Evolutionary conservation across 768 basidiomycete species (phyloP), one percentile per base, ranked within the genome.

Genomic region (Tricholoma terreum): DNA sequence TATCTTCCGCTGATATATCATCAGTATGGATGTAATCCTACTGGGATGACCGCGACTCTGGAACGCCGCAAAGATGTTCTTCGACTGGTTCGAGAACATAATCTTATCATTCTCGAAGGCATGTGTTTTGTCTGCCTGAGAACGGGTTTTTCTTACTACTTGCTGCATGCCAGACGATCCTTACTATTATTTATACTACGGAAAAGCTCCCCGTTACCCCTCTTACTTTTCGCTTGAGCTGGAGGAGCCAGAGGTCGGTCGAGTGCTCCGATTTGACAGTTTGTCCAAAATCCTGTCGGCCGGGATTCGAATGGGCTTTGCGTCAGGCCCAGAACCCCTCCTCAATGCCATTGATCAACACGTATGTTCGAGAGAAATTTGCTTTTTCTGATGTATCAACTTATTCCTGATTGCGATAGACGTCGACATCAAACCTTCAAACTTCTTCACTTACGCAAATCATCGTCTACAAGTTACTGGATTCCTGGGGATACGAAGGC

Each of bases 11-110:
- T 54, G 30, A 52, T 49, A n/a, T 6, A 38, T 52, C 22, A 30
- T 3, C 56, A 89, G 86, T 88, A 86, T 62, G 93, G 92, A n/a
- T 88, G 85, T 58, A 94, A 94, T 67, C 92, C 92, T 2, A 87
- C 86, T 10, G 92, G 92, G 11, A 80, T 81, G 66, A 93, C 91
- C 1, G 81, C 88, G 6, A 78, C 86, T 6, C 71, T 81, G 33
- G 80, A 84, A 58, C 82, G 94, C 35, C 80, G 89, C 35, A 75
- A 84, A 66, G 82, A 85, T 63, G 81, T 92, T 15, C 80, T 95
- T 15, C 70, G 74, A 51, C 76, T 95, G 6, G 84, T 87, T 15
- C 78, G 80, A 53, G 77, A 89, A 65, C 79, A 92, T 68, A 79
- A 88, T 63, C 81, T 95, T 62, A 65, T 95, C 46, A 89, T 95